phyloP scores from a whole-genome alignment of 2,329 filamentous ascomycete genomes.

The Colletotrichum simmondsii region DNA sequence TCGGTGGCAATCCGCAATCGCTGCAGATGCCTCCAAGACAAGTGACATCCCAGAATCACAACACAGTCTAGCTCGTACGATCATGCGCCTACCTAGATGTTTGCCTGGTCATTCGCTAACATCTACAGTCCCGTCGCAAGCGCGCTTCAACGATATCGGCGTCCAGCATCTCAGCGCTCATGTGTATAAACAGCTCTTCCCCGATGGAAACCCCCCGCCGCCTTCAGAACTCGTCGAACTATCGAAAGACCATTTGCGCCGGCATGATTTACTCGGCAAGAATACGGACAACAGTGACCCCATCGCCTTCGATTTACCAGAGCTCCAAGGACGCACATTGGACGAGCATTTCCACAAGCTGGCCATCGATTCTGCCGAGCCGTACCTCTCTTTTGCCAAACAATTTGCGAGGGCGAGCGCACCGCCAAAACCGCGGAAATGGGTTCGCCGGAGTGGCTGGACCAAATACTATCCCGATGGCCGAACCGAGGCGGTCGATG shows the following conservation, averaged over 20 bases:
- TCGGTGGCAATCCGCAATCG: conserved; percentile 57
- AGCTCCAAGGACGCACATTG: conserved; percentile 80
- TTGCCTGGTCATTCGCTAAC: not conserved
- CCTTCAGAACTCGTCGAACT: conserved; percentile 81
- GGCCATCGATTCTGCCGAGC: conserved; percentile 87
- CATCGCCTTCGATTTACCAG: conserved; percentile 87
- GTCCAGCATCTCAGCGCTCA: conserved; percentile 92
- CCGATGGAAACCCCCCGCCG: conserved; percentile 62
- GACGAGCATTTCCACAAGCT: conserved; percentile 96
- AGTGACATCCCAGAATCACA: conserved; percentile 27
- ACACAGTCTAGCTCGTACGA: conserved; percentile 55
- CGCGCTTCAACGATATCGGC: conserved; percentile 91
- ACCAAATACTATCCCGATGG: conserved; percentile 89
- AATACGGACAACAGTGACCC: conserved; percentile 81
- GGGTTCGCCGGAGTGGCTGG: conserved; percentile 87
- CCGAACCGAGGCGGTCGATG: conserved; percentile 74
- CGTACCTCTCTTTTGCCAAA: conserved; percentile 81
- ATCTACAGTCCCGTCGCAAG: conserved; percentile 58
- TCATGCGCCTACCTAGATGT: not conserved
- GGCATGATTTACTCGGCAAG: conserved; percentile 91
- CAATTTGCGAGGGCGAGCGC: conserved; percentile 74
- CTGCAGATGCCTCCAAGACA: conserved; percentile 36
- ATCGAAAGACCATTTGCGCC: conserved; percentile 81
- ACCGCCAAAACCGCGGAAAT: conserved; percentile 72
- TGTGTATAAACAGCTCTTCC: conserved; percentile 87